phyloP scores from a whole-genome alignment of 192 early-diverging fungal genomes.

The Chytriomyces sp. region DNA sequence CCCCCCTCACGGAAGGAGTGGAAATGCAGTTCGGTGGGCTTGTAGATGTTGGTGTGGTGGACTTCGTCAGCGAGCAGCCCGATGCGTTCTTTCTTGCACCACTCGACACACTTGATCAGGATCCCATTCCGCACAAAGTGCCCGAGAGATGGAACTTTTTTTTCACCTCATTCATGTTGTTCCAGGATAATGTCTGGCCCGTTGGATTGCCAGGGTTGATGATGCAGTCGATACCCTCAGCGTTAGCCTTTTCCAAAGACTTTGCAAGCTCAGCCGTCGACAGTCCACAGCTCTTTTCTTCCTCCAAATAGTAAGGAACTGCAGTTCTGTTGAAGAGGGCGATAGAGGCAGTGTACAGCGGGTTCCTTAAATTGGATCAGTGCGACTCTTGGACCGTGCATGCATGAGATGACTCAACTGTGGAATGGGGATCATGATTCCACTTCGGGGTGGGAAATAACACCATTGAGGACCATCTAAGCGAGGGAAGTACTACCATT shows the following conservation, averaged over 20 bases:
- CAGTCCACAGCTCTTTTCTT: conserved; percentile 79
- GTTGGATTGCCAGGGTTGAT: conserved; percentile 99
- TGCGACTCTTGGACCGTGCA: too few species aligned
- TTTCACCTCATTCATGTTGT: conserved; percentile 76
- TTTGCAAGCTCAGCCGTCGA: conserved; percentile 61
- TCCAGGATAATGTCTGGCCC: conserved; percentile 78
- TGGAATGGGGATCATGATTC: conserved; percentile 98
- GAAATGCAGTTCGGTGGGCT: conserved; percentile 76
- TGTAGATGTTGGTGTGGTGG: conserved; percentile 96
- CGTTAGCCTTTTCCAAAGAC: conserved; percentile 66
- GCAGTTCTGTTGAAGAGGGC: conserved; percentile 78
- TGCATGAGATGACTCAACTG: too few species aligned
- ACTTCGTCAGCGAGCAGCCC: conserved; percentile 96
- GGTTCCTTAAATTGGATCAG: too few species aligned
- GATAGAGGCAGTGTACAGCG: conserved; percentile 93
- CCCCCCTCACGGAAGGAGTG: conserved; percentile 96
- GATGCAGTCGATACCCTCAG: conserved; percentile 82
- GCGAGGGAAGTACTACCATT: too few species aligned
- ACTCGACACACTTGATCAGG: conserved; percentile 69
- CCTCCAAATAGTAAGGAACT: conserved; percentile 92
- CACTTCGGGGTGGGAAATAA: conserved; percentile 78
- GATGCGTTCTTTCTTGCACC: conserved; percentile 80
- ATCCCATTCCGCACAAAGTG: too few species aligned
- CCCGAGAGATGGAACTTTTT: not conserved
- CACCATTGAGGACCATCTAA: conserved; percentile 85